Percentiles rank a stretch among this genome's conserved stretches.
These are phyloP conservation scores for Hortiboletus campestris DNA, from an alignment of 768 basidiomycete species.

Conservation along the genomic window DNA sequence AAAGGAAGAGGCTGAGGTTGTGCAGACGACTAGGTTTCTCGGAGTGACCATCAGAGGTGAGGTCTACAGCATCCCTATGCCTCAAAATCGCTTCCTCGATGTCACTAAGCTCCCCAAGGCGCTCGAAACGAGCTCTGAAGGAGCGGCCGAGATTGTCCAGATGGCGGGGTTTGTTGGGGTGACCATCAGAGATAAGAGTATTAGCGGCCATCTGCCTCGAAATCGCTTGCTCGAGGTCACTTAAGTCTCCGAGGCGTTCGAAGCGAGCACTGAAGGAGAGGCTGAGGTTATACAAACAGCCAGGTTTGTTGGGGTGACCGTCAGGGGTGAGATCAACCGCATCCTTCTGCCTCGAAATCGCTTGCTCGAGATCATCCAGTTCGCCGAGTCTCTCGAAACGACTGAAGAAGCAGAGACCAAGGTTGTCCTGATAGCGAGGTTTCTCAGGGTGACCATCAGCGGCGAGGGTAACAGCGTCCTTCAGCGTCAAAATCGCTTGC, in stretches of 20 bases:
- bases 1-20: too few relatives aligned
- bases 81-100: not conserved
- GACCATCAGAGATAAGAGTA: not conserved
- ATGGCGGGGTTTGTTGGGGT: not conserved
- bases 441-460: not conserved
- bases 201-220: not conserved
- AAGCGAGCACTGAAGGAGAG: not conserved
- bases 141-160: not conserved
- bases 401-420: not conserved
- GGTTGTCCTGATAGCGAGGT: not conserved
- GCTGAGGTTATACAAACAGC: not conserved
- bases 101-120: not conserved
- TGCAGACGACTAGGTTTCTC: too few relatives aligned
- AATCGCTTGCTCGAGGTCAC: slow-evolving; percentile 5
- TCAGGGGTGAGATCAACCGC: not conserved
- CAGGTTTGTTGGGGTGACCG: not conserved
- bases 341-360: not conserved
- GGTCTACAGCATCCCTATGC: not conserved
- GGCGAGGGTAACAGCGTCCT: not conserved
- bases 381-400: not conserved
- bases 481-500: too few relatives aligned
- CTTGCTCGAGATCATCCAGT: not conserved
- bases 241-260: not conserved
- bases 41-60: too few relatives aligned
- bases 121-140: not conserved